Percentiles rank a stretch among this genome's conserved stretches.
Evolutionary conservation across 352 stramenopile species (phyloP).

Genomic region (Phytophthora crassamura): DNA sequence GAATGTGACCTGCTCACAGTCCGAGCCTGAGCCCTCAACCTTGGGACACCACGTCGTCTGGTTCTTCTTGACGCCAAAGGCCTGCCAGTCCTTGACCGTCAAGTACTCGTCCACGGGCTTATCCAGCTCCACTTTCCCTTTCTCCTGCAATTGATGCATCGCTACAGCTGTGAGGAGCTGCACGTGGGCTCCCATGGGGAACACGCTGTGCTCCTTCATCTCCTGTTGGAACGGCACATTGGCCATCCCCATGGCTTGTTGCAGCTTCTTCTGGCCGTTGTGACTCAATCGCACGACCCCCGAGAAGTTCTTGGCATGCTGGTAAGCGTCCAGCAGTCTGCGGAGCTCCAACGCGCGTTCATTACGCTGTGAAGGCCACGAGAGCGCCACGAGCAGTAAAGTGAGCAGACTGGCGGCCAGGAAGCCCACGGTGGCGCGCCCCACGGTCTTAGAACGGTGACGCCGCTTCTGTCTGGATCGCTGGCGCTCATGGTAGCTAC

Average conservation of each 20-base stretch:
- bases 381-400: conserved; percentile 44
- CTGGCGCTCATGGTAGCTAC: conserved; percentile 41
- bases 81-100: conserved; percentile 45
- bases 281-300: conserved; percentile 58
- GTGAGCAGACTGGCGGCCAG: conserved; percentile 41
- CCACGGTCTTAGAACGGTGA: conserved; percentile 33
- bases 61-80: conserved; percentile 55
- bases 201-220: conserved; percentile 59
- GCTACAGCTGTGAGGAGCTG: conserved; percentile 63
- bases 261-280: conserved; percentile 58
- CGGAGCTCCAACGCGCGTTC: conserved; percentile 38
- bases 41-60: conserved; percentile 59
- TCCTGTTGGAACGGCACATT: conserved; percentile 54
- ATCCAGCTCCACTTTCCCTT: conserved; percentile 42
- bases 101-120: conserved; percentile 45
- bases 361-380: conserved; percentile 40
- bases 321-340: conserved; percentile 40
- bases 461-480: conserved; percentile 26
- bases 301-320: conserved; percentile 51
- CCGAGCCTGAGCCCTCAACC: conserved; percentile 8
- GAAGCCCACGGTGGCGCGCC: conserved; percentile 48
- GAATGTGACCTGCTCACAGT: conserved; percentile 65
- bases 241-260: conserved; percentile 49
- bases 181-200: conserved; percentile 64
- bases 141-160: conserved; percentile 71